Evolutionary conservation across 352 stramenopile species (phyloP).

Genomic region (Phytophthora brassicae): DNA sequence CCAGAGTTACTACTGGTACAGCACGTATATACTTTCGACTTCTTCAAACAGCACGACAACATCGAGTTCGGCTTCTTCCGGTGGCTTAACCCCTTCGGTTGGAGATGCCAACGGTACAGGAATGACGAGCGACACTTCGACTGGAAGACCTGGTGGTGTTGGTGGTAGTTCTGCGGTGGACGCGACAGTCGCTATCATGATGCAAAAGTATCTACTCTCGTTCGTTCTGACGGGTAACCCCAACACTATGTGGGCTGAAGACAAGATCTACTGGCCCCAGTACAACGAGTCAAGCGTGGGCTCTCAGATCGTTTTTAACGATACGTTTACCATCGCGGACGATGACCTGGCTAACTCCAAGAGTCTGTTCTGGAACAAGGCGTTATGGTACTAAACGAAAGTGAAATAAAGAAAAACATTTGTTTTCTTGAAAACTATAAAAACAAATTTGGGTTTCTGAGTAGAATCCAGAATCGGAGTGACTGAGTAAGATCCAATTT

Average conservation of each 20-base stretch:
- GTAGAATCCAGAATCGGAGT: no score
- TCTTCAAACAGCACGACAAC: slow-evolving; percentile 10
- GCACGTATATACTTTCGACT: slow-evolving; percentile 19
- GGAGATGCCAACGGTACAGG: slow-evolving; percentile 1
- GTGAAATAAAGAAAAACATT: no score
- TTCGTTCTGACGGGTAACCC: slow-evolving; percentile 31
- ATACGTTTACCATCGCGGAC: slow-evolving; percentile 22
- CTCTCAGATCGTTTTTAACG: slow-evolving; percentile 33
- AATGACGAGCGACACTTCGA: slow-evolving; percentile 16
- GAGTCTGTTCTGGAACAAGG: slow-evolving; percentile 32
- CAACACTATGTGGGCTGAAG: slow-evolving; percentile 23
- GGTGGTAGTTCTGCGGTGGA: slow-evolving; percentile 13
- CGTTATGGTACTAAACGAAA: slow-evolving; percentile 25
- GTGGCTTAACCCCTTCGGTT: slow-evolving; percentile 4
- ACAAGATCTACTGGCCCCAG: slow-evolving; percentile 32
- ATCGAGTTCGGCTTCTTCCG: slow-evolving; percentile 5
- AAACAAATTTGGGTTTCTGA: no score
- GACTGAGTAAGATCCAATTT: no score
- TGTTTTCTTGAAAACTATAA: no score
- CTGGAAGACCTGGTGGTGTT: neutral
- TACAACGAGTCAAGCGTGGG: slow-evolving; percentile 20
- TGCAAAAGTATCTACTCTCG: slow-evolving; percentile 32
- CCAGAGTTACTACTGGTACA: slow-evolving; percentile 31
- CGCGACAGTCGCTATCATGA: slow-evolving; percentile 20
- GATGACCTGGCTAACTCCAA: slow-evolving; percentile 25